Evolutionary conservation across 2,329 filamentous ascomycete species (phyloP), one percentile per base, ranked within the genome.

Genomic region (Fusarium nanum): DNA sequence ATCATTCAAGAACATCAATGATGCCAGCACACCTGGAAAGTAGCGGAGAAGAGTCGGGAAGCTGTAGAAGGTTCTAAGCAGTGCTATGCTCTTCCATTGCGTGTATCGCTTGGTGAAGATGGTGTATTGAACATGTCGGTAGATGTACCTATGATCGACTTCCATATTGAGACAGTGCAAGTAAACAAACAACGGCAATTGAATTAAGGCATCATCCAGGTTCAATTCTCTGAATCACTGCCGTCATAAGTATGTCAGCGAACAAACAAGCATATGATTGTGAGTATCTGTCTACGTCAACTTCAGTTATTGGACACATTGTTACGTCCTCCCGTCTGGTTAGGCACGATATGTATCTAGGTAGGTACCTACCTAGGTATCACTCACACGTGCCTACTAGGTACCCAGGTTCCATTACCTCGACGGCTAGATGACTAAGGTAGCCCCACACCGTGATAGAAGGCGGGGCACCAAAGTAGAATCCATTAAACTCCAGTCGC

Each of bases 401-500:
- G 22, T 22, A 22, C 22, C 22, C 22, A 22, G 22, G 22, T 22
- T 22, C 30, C 28, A 13, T 30, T 40, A 8, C 28, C 8, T n/a
- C 7, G n/a, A 16, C n/a, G 20, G 11, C 18, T n/a, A 18, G 50
- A 65, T 74, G 71, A 75, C 73, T 75, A 75, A 75, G 57, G 9
- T 20, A 53, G 64, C 54, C 50, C 64, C 68, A 55, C 60, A 52
- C 20, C 49, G 53, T 20, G 44, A 7, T 37, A n/a, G 34, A 61
- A 72, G 74, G 75, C 73, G 74, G 64, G 62, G 56, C 64, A 53
- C 50, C 48, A 34, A 47, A 40, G 42, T 48, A 27, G 44, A 60
- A 23, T 58, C 77, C 74, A 77, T 78, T 77, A 76, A 78, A 73
- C 71, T 30, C 61, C 25, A 71, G 73, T 74, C 76, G 78, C 76